These are phyloP conservation scores for Lentinus tigrinus DNA, from an alignment of 768 basidiomycete genomes.

Conservation along the genomic window DNA sequence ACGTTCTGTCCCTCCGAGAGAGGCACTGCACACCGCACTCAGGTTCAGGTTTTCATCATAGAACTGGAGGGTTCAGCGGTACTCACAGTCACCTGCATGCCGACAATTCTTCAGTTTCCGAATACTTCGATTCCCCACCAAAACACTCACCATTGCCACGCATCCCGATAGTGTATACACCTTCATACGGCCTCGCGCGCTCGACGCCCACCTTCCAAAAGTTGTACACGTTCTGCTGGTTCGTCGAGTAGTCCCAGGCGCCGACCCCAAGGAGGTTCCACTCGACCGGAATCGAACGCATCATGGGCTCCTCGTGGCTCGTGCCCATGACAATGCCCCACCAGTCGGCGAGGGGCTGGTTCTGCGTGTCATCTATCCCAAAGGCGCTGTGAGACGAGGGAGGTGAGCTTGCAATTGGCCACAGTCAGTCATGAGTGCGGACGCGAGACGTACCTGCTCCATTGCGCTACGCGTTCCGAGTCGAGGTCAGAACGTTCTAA, in stretches of 20 bases:
- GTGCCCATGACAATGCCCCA: constrained; percentile 76
- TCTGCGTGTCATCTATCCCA: constrained; percentile 55
- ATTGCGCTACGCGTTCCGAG: constrained; percentile 20
- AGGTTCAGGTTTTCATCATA: no score
- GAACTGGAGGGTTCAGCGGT: not conserved
- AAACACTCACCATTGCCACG: constrained; percentile 41
- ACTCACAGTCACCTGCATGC: constrained; percentile 44
- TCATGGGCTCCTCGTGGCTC: constrained; percentile 76
- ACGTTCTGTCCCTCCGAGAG: constrained; percentile 52
- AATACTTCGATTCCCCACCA: not conserved
- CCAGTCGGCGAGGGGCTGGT: constrained; percentile 60
- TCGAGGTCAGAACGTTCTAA: not conserved
- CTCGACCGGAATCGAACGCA: constrained; percentile 67
- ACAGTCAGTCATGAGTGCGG: not conserved
- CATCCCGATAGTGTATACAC: constrained; percentile 69
- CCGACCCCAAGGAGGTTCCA: constrained; percentile 58
- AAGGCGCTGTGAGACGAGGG: constrained; percentile 37
- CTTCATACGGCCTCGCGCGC: constrained; percentile 59
- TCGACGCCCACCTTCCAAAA: constrained; percentile 64
- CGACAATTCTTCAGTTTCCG: not conserved
- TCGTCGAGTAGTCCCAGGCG: constrained; percentile 61
- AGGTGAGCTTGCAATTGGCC: not conserved
- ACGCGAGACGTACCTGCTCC: constrained; percentile 35
- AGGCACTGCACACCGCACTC: constrained; percentile 48
- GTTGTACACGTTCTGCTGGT: constrained; percentile 51